Evolutionary conservation across 2,329 filamentous ascomycete species (phyloP), one percentile per base, ranked within the genome.

Genomic region (Furcasterigmium sp.): DNA sequence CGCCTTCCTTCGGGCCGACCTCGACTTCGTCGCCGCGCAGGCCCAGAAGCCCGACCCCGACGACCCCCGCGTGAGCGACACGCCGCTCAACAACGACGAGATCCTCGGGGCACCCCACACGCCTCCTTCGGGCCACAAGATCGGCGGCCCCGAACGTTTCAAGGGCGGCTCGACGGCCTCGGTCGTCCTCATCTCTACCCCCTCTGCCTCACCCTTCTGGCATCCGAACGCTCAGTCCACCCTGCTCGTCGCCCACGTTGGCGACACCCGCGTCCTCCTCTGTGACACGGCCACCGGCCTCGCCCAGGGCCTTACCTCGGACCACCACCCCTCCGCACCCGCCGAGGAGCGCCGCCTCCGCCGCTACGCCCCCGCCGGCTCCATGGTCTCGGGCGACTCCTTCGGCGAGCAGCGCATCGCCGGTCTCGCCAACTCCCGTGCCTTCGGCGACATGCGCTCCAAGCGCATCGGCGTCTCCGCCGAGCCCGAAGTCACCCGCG

Each of bases 331-430:
- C 0, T 87, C 83, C n/a, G 81, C 86, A 5, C 93, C 93, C 0
- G 74, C 82, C 43, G 93, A 98, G 69, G 84, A 85, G 9, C 83
- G 81, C 34, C 81, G 93, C 8, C 76, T 98, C 19, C 85, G 91
- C 36, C 84, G 91, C 39, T 97, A 91, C 60, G 87, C 90, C 2
- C 68, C 70, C 28, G 80, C 86, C 23, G 84, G 73, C 20, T 76
- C 85, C 3, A 91, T 97, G 60, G 85, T 95, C 15, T 93, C 91
- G 19, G 67, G 64, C 0, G 93, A 98, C 66, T 94, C 88, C 26
- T 98, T 98, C 62, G 93, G 93, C 58, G 93, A 98, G 67, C 91
- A 97, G 66, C 89, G 93, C 53, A 93, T 98, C 63, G 84, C 84
- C 13, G 91, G 93, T 0, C 76, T 98, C 1, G 93, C 93, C 53